phyloP scores from a whole-genome alignment of 768 basidiomycete species.

The Tulasnella sp. region DNA sequence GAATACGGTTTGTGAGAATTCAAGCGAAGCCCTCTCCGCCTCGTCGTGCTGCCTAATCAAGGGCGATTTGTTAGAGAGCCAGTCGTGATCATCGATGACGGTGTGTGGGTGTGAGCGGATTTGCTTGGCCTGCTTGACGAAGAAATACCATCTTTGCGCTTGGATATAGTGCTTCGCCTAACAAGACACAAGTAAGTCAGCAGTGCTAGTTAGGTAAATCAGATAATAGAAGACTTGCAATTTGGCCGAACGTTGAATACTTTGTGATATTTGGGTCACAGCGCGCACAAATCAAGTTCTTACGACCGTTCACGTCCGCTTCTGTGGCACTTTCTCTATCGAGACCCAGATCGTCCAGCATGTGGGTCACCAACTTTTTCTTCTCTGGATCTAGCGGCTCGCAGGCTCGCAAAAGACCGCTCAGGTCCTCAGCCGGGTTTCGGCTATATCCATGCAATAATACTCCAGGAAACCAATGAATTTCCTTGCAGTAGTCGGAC shows the following conservation, averaged over 20 bases:
- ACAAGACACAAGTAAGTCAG: neutral
- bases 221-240: neutral
- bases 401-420: neutral
- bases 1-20: neutral
- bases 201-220: too few relatives aligned
- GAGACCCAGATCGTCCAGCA: neutral
- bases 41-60: neutral
- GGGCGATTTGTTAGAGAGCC: neutral
- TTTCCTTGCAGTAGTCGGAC: neutral
- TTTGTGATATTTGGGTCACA: neutral
- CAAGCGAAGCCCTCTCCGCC: neutral
- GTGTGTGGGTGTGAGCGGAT: neutral
- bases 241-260: neutral
- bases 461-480: neutral
- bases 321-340: neutral
- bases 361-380: neutral
- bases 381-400: neutral
- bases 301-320: neutral
- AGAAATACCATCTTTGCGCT: neutral
- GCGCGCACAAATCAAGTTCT: neutral
- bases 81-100: constrained; percentile 2
- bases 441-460: neutral
- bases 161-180: neutral
- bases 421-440: neutral
- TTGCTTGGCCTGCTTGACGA: neutral